These are phyloP conservation scores for Boletus rufocinnamomeus DNA, from an alignment of 768 basidiomycete species.

Conservation along the genomic window DNA sequence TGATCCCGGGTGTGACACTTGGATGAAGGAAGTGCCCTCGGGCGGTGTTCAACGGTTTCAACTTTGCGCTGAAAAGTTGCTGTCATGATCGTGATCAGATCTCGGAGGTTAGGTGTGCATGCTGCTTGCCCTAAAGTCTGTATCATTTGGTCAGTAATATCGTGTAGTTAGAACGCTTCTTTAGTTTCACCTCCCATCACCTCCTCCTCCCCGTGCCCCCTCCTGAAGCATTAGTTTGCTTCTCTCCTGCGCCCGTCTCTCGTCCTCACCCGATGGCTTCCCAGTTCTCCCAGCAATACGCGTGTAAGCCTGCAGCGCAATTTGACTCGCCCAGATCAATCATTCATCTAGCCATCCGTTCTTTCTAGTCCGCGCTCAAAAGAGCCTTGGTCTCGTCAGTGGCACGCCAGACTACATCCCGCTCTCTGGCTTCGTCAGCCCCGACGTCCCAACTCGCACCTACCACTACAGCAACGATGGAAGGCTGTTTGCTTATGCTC, in stretches of 20 bases:
- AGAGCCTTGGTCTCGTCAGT: conserved; percentile 82
- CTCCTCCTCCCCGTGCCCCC: conserved; percentile 18
- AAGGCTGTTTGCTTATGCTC: conserved; percentile 80
- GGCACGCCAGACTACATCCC: conserved; percentile 76
- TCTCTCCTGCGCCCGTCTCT: conserved; percentile 44
- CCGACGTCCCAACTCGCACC: conserved; percentile 72
- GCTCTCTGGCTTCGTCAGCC: conserved; percentile 61
- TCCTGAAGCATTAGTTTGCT: conserved; percentile 85
- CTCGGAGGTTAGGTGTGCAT: too few species aligned
- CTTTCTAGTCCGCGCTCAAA: conserved; percentile 85
- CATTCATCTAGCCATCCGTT: conserved; percentile 20
- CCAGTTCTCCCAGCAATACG: conserved; percentile 78
- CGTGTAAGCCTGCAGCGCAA: conserved; percentile 57
- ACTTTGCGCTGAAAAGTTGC: too few species aligned
- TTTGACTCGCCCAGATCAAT: conserved; percentile 6
- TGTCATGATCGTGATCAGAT: too few species aligned
- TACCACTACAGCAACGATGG: conserved; percentile 87
- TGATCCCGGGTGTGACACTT: too few species aligned
- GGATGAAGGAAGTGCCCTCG: too few species aligned
- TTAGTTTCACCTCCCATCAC: conserved; percentile 30
- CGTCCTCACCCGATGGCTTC: conserved; percentile 60
- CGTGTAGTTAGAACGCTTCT: background rate
- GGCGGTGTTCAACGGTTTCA: too few species aligned
- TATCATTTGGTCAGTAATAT: background rate
- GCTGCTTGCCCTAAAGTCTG: conserved; percentile 18